Base-by-base conservation (phyloP, 2,329 filamentous ascomycete species). In the Colletotrichum lupini region DNA sequence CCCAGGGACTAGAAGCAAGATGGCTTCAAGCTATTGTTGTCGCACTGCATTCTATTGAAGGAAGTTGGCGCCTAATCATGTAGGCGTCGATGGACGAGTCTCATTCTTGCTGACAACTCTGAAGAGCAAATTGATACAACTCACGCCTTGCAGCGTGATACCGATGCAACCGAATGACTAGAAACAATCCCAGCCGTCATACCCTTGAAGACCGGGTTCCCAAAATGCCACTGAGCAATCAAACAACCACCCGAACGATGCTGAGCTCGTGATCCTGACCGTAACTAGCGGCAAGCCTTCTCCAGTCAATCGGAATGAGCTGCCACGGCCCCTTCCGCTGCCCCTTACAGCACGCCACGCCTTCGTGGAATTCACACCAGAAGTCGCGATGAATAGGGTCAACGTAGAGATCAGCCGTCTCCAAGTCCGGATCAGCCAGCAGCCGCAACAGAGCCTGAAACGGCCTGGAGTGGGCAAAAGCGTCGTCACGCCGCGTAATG, bases 381-480 rank as follows among this genome's bases (percentile, higher is more conserved):
- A 82, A 77, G 24, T 75, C 72, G 64, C 79, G 78, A 74, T 86
- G 85, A 53, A 75, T 76, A 24, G 77, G 77, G 66, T 80, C 80
- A 52, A 86, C 81, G 75, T 78, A 78, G 32, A 88, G 75, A 68
- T 82, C 79, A 16, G 82, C 84, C 55, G 75, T 80, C 60, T 84
- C 78, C 46, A 88, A 78, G 59, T 87, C 83, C 60, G 86, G 86
- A 70, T 88, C 86, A 55, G 81, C 78, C 67, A 88, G 76, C 22
- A 88, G 77, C 64, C 79, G 78, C 58, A 87, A 75, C 9, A 88
- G 75, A 3, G 82, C 80, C 68, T 56, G 71, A 58, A 75, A 75
- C 9, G 74, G 68, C 19, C 68, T 62, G 2, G 74, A 74, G n/a
- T 67, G 61, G 1, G 68, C 53, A 49, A 72, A 75, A 5, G 72